A percentile compares a stretch with the other conserved stretches of the same genome.
Evolutionary conservation across 2,329 filamentous ascomycete species (phyloP).

Genomic region (Diplodia sapinea): DNA sequence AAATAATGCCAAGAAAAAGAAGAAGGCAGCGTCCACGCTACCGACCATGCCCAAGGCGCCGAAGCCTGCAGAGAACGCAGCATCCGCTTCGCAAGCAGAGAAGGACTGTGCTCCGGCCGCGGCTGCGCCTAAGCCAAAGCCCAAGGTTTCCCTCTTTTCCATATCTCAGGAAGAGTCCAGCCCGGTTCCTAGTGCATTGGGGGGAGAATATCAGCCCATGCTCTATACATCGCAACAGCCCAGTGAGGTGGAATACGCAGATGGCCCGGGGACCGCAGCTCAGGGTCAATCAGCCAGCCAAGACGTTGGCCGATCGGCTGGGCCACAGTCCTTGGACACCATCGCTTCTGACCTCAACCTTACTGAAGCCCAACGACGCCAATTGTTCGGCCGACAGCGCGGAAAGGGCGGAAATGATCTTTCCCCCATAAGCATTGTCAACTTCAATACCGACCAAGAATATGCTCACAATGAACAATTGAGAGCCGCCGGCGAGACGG

Average conservation of each 20-base stretch:
- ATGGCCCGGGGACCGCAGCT: not conserved
- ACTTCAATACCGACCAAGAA: slow-evolving; percentile 87
- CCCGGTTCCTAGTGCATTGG: slow-evolving; percentile 34
- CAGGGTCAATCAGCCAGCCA: not conserved
- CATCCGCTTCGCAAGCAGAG: not conserved
- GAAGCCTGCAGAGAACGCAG: not conserved
- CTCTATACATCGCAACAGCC: slow-evolving; percentile 37
- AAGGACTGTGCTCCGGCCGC: not conserved
- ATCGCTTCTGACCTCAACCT: slow-evolving; percentile 82
- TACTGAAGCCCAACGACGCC: slow-evolving; percentile 75
- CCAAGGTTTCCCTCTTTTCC: slow-evolving; percentile 74
- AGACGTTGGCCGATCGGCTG: slow-evolving; percentile 26
- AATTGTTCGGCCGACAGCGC: slow-evolving; percentile 77
- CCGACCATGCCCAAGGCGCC: not conserved
- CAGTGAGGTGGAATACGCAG: not conserved
- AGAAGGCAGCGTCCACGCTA: slow-evolving; percentile 39
- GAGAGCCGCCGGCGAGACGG: slow-evolving; percentile 70
- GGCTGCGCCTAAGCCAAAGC: slow-evolving; percentile 43
- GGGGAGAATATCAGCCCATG: slow-evolving; percentile 48
- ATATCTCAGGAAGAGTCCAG: slow-evolving; percentile 54
- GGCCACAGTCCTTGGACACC: slow-evolving; percentile 66
- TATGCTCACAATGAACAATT: slow-evolving; percentile 84
- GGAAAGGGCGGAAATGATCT: slow-evolving; percentile 52
- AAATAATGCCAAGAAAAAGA: slow-evolving; percentile 74
- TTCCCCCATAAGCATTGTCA: slow-evolving; percentile 71